These are phyloP conservation scores for Sisymbrium irio DNA, from an alignment of 345 rosid genomes.

Conservation along the genomic window DNA sequence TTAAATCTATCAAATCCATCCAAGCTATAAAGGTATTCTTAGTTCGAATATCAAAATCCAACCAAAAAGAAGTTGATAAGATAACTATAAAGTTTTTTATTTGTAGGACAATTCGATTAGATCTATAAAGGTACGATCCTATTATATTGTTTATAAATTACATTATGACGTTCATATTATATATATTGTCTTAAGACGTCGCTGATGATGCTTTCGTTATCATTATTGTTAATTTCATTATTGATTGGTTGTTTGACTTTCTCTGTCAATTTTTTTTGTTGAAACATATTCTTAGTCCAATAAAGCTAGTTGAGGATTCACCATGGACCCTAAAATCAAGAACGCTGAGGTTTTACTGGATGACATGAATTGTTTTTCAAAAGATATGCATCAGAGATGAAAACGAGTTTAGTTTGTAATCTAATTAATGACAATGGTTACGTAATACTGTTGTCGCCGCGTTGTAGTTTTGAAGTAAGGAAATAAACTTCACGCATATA, in stretches of 20 bases:
- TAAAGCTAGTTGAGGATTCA: constrained; percentile 1
- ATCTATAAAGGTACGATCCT: constrained; percentile 12
- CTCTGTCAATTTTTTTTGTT: not conserved
- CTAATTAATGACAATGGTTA: not conserved
- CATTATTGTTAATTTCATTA: constrained; percentile 20
- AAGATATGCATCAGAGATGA: not conserved
- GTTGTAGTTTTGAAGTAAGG: not conserved
- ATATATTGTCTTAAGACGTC: constrained; percentile 10
- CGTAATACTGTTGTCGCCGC: not conserved
- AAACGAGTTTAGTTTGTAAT: not conserved
- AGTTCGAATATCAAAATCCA: constrained; percentile 18
- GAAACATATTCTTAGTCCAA: not conserved
- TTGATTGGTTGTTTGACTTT: constrained; percentile 25
- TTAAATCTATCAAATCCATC: constrained; percentile 5
- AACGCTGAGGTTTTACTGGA: constrained; percentile 1
- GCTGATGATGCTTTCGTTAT: constrained; percentile 18
- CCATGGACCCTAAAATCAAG: not conserved
- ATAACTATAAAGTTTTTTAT: constrained; percentile 22
- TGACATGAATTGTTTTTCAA: not conserved
- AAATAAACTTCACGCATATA: not conserved
- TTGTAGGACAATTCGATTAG: constrained; percentile 24
- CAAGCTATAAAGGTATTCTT: constrained; percentile 6
- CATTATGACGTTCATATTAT: constrained; percentile 13
- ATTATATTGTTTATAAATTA: constrained; percentile 2
- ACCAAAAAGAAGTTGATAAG: constrained; percentile 30